These are phyloP conservation scores for Penicillium olsonii DNA, from an alignment of 2,329 filamentous ascomycete species.

Conservation along the genomic window DNA sequence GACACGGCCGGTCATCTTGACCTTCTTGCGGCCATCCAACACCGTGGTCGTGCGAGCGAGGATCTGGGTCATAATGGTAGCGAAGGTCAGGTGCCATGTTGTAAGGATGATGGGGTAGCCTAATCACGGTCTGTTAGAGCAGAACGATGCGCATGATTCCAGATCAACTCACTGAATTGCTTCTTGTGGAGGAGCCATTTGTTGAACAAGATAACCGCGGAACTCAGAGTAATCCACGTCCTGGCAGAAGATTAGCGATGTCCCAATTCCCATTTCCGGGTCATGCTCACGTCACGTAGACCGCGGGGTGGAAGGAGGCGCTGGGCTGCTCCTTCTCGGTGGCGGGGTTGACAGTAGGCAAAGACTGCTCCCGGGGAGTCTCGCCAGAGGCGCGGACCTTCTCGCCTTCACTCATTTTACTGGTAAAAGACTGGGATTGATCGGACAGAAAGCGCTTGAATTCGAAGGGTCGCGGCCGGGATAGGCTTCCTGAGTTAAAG, in stretches of 20 bases:
- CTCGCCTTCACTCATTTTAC: slow-evolving; percentile 72
- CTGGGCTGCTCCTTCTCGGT: slow-evolving; percentile 70
- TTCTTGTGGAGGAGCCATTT: slow-evolving; percentile 92
- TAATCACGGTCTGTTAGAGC: slow-evolving; percentile 19
- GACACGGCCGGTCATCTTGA: slow-evolving; percentile 94
- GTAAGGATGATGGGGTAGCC: slow-evolving; percentile 69
- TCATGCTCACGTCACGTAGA: slow-evolving; percentile 70
- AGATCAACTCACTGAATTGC: slow-evolving; percentile 68
- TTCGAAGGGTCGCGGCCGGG: slow-evolving; percentile 51
- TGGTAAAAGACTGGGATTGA: slow-evolving; percentile 39
- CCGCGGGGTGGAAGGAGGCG: slow-evolving; percentile 70
- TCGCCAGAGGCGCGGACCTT: slow-evolving; percentile 85
- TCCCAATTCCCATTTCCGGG: not conserved
- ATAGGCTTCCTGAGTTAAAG: slow-evolving; percentile 45
- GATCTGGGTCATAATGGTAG: slow-evolving; percentile 90
- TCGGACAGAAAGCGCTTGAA: slow-evolving; percentile 49
- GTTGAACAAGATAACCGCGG: slow-evolving; percentile 97
- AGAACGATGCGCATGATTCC: not conserved
- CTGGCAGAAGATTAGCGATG: slow-evolving; percentile 49
- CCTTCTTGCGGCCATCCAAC: slow-evolving; percentile 90
- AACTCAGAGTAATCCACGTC: slow-evolving; percentile 89
- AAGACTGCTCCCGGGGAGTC: slow-evolving; percentile 51
- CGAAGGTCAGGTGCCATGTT: slow-evolving; percentile 93
- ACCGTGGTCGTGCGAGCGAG: slow-evolving; percentile 85
- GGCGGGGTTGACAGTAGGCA: slow-evolving; percentile 79